A percentile compares a stretch with the other conserved stretches of the same genome.
Evolutionary conservation across 176 grass and related monocot genomes (phyloP).

Genomic region (Avena atlantica): DNA sequence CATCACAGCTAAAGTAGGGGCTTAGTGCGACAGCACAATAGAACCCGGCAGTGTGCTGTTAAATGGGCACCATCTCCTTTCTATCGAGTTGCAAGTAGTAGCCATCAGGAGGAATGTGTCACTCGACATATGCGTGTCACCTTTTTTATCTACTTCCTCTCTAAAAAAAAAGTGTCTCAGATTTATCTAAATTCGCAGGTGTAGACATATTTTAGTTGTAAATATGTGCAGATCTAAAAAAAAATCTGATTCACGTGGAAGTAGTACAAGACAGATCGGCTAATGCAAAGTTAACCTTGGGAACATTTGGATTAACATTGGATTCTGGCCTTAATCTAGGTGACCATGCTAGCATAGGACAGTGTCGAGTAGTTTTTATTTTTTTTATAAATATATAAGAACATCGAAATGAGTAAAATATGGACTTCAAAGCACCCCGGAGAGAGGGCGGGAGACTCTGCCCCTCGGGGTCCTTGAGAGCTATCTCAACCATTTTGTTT

Average conservation of each 20-base stretch:
- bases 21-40: slow-evolving; percentile 38
- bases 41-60: slow-evolving; percentile 28
- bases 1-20: slow-evolving; percentile 2
- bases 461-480: neutral
- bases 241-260: neutral
- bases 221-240: too few species aligned
- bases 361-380: neutral
- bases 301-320: neutral
- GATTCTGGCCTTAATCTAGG: neutral
- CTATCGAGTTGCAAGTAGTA: neutral
- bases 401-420: too few species aligned
- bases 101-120: slow-evolving; percentile 14
- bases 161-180: too few species aligned
- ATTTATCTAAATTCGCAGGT: too few species aligned
- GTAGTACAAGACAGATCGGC: neutral
- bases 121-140: neutral
- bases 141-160: too few species aligned
- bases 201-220: too few species aligned
- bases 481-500: too few species aligned
- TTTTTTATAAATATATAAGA: too few species aligned
- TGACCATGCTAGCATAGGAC: neutral
- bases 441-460: too few species aligned
- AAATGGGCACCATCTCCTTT: neutral
- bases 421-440: too few species aligned
- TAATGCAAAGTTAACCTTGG: neutral